Base-by-base conservation (phyloP, 2,329 filamentous ascomycete species). In the Hortaea werneckii region DNA sequence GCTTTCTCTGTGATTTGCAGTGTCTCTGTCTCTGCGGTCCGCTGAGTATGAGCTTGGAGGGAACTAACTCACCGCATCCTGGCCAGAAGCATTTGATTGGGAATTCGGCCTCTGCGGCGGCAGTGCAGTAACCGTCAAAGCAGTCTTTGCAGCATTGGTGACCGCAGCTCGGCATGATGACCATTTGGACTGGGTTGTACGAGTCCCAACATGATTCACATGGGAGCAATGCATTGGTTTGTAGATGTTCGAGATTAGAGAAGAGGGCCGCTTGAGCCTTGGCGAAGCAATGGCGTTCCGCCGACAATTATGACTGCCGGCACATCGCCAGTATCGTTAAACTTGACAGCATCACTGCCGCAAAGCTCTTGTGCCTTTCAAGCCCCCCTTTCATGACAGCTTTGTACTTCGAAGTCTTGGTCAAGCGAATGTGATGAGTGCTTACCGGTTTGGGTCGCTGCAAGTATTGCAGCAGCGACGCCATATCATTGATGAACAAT, bases 91-190 rank as follows among this genome's bases (percentile, higher is more conserved):
- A 50, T 9, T 29, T 11, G 11, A 50, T 30, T 4, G 48, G 48
- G 20, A 50, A 28, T 12, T 41, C 32, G 11, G 12, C 12, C 6
- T 38, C 35, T 11, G n/a, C 20, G n/a, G 41, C 41, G 13, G 35
- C 40, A 8, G 20, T 40, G 41, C 46, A 51, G 43, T 43, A 46
- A 6, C 20, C 10, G 29, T 30, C 26, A 35, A 51, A 40, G 35
- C 49, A 51, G 13, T 45, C n/a, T 11, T 32, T 40, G 37, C 49
- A 51, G 43, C 40, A 43, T 11, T 26, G 27, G 42, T 51, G 49
- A 6, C 26, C 37, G 32, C 49, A 51, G 29, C 28, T 29, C 1
- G 43, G 40, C 20, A 44, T 10, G 7, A 28, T 29, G 39, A 49
- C 29, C 5, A 42, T 28, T 13, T 35, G 42, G 8, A 40, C 45